phyloP scores from a whole-genome alignment of 805 yeast genomes.

The Cyberlindnera xylosilytica region DNA sequence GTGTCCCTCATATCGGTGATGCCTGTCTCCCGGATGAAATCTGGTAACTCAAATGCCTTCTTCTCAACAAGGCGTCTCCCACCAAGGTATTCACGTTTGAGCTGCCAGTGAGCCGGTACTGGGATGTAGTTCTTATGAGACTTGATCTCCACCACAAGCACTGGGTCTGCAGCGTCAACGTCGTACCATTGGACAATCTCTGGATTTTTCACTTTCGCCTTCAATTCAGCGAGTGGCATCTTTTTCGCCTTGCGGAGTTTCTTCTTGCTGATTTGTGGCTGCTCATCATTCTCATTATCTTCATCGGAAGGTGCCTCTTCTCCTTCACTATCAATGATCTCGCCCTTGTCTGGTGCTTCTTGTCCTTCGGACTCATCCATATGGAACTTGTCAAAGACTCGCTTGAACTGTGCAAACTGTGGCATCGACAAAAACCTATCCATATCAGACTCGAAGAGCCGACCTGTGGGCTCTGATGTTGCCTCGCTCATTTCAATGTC shows the following conservation, averaged over 20 bases:
- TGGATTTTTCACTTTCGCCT: slow-evolving; percentile 58
- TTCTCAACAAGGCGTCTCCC: slow-evolving; percentile 64
- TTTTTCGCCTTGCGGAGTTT: slow-evolving; percentile 51
- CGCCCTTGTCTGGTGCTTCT: slow-evolving; percentile 25
- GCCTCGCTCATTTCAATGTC: too few relatives aligned
- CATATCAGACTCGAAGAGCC: slow-evolving; percentile 22
- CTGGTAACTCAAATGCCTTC: slow-evolving; percentile 73
- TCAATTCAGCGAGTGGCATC: slow-evolving; percentile 65
- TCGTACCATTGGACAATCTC: slow-evolving; percentile 85
- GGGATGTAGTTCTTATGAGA: slow-evolving; percentile 62
- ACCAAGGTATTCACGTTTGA: slow-evolving; percentile 70
- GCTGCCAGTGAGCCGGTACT: slow-evolving; percentile 84
- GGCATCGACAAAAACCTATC: slow-evolving; percentile 29
- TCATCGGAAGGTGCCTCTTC: slow-evolving; percentile 12
- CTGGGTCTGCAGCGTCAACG: slow-evolving; percentile 79
- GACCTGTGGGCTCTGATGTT: neutral
- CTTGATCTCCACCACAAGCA: slow-evolving; percentile 60
- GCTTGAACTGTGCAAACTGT: slow-evolving; percentile 31
- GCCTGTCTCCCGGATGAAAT: slow-evolving; percentile 76
- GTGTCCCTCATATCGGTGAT: slow-evolving; percentile 82
- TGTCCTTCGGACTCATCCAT: slow-evolving; percentile 17
- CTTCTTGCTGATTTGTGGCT: slow-evolving; percentile 38
- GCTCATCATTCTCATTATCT: slow-evolving; percentile 12
- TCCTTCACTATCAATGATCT: slow-evolving; percentile 32
- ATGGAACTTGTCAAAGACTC: slow-evolving; percentile 35